Conservation (phyloP, 2,329 filamentous ascomycete genomes). For the Alternaria viburni region DNA sequence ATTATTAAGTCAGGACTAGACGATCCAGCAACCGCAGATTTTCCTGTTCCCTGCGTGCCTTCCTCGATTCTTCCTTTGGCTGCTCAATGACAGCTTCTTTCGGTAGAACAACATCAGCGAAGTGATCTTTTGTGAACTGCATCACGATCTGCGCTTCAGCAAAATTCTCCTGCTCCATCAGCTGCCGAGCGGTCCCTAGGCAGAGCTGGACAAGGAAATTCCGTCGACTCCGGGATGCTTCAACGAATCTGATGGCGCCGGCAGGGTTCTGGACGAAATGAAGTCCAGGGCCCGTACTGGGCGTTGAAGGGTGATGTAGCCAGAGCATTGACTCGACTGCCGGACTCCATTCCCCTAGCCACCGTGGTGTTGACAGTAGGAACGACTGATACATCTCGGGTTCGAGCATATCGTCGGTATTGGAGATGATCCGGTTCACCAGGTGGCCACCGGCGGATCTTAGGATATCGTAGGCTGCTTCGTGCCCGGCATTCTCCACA, state of each 20-base stretch:
- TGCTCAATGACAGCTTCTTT: conserved; percentile 9
- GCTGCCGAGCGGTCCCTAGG: conserved; percentile 37
- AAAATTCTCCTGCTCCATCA: conserved; percentile 37
- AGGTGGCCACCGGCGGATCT: conserved; percentile 33
- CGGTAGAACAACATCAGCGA: conserved; percentile 38
- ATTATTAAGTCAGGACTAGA: conserved; percentile 27
- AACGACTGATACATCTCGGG: conserved; percentile 35
- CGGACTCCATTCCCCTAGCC: conserved; percentile 31
- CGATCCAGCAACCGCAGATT: conserved; percentile 37
- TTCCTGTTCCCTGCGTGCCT: conserved; percentile 17
- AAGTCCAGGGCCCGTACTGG: conserved; percentile 27
- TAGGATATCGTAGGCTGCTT: conserved; percentile 15
- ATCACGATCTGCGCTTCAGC: conserved; percentile 38
- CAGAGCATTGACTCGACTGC: conserved; percentile 36
- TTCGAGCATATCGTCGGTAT: conserved; percentile 6
- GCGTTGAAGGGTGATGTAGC: conserved; percentile 37
- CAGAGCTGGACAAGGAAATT: conserved; percentile 39
- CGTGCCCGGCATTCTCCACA: conserved; percentile 14
- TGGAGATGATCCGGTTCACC: conserved; percentile 31
- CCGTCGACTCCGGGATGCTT: conserved; percentile 15
- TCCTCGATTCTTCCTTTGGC: not conserved
- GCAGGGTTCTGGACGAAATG: conserved; percentile 30
- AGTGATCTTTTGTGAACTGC: conserved; percentile 38
- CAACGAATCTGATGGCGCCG: conserved; percentile 20
- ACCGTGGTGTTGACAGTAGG: conserved; percentile 22